Percentiles rank a stretch among this genome's conserved stretches.
Conservation (phyloP, 169 alveolate genomes). For the Eimeria zaria region DNA sequence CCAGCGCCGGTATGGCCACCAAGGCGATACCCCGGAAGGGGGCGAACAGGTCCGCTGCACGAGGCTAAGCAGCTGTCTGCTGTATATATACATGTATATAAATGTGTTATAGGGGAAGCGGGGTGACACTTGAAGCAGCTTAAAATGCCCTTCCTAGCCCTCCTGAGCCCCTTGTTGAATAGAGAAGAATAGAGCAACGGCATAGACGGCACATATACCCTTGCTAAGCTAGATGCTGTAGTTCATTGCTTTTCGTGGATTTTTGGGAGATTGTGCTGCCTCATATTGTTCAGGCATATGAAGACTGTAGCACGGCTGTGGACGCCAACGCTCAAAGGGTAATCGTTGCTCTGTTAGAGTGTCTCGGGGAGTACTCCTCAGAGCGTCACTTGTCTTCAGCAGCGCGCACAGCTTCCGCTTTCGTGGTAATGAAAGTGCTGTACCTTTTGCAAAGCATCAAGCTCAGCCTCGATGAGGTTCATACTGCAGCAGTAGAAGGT, state of each 20-base stretch:
- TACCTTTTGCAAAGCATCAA: conserved; percentile 46
- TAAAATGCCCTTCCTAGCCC: no score
- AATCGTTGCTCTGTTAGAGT: conserved; percentile 18
- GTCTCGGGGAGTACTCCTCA: conserved; percentile 41
- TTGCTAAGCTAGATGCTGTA: neutral
- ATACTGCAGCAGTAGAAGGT: conserved; percentile 44
- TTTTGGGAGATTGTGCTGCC: neutral
- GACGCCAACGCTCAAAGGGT: conserved; percentile 35
- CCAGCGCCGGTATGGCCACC: conserved; percentile 25
- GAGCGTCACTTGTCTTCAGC: neutral
- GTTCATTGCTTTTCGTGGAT: neutral
- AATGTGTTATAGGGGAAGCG: neutral
- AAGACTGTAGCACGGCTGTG: conserved; percentile 49
- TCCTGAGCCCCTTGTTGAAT: no score
- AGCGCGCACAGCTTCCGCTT: conserved; percentile 62
- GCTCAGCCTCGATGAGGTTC: conserved; percentile 61
- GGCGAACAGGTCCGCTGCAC: conserved; percentile 14
- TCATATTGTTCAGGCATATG: conserved; percentile 8
- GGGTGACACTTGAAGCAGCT: neutral
- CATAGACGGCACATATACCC: neutral
- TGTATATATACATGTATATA: neutral
- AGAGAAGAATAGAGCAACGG: neutral
- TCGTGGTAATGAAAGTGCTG: conserved; percentile 41
- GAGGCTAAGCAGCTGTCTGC: neutral
- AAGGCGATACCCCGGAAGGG: conserved; percentile 43